Conservation (phyloP, 352 stramenopile species). For the Paralagenidium karlingii region DNA sequence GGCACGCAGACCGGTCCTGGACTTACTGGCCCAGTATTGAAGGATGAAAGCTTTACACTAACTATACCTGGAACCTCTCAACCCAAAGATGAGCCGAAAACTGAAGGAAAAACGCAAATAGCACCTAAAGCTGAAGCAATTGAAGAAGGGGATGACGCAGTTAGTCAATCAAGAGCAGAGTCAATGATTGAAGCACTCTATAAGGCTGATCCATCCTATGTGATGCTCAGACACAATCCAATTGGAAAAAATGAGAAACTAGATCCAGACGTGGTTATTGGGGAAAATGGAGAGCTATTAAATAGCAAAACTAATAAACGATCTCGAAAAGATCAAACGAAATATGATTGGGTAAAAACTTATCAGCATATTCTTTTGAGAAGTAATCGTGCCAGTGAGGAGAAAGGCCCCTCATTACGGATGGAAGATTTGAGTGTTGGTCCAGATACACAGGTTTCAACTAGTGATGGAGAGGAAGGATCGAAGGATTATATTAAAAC, state of each 20-base stretch:
- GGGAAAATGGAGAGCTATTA: background rate
- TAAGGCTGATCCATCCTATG: background rate
- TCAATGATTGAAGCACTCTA: background rate
- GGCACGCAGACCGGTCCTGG: too few relatives aligned
- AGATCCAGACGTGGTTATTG: background rate
- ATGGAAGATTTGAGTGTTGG: too few relatives aligned
- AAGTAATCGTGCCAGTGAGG: too few relatives aligned
- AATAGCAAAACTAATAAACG: background rate
- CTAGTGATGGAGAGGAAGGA: too few relatives aligned
- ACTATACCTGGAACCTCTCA: too few relatives aligned
- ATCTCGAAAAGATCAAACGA: background rate
- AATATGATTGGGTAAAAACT: too few relatives aligned
- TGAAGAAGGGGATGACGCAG: constrained; percentile 1
- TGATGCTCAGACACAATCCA: background rate
- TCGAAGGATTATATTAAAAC: too few relatives aligned
- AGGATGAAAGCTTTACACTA: too few relatives aligned
- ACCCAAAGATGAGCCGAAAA: constrained; percentile 4
- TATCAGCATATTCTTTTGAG: too few relatives aligned
- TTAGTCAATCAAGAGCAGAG: background rate
- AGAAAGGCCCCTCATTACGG: too few relatives aligned
- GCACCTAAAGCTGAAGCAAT: constrained; percentile 1
- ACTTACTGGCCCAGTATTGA: too few relatives aligned
- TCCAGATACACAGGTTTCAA: too few relatives aligned
- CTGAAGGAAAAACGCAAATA: background rate
- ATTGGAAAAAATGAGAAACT: background rate